These are phyloP conservation scores for Neophaeococcomyces mojaviensis DNA, from an alignment of 2,329 filamentous ascomycete genomes.

Conservation along the genomic window DNA sequence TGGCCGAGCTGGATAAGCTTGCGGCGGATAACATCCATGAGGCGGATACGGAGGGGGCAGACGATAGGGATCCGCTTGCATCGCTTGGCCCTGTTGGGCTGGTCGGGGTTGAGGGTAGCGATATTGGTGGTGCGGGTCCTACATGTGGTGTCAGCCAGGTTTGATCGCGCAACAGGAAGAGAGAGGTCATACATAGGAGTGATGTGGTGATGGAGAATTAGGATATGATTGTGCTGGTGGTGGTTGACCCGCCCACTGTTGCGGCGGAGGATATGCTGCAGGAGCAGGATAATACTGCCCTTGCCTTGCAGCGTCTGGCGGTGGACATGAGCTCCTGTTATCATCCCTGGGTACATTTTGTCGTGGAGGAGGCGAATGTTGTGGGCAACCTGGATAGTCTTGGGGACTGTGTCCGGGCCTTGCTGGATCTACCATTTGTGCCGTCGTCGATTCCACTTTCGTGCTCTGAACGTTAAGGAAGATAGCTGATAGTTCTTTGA, in stretches of 20 bases:
- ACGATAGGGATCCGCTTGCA: slow-evolving; percentile 33
- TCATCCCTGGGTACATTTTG: slow-evolving; percentile 7
- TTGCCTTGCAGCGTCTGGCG: slow-evolving; percentile 35
- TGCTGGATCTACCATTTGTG: slow-evolving; percentile 20
- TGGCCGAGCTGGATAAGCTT: slow-evolving; percentile 32
- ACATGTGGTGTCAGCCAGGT: slow-evolving; percentile 17
- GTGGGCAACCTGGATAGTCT: slow-evolving; percentile 17
- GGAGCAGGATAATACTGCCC: slow-evolving; percentile 37
- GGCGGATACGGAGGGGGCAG: slow-evolving; percentile 32
- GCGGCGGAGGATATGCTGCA: slow-evolving; percentile 27
- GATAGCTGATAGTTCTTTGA: slow-evolving; percentile 1
- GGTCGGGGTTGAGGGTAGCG: slow-evolving; percentile 30
- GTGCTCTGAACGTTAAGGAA: slow-evolving; percentile 13
- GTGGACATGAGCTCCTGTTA: slow-evolving; percentile 19
- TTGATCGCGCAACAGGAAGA: not conserved
- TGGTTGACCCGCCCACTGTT: slow-evolving; percentile 25
- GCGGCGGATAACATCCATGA: slow-evolving; percentile 32
- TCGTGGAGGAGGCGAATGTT: slow-evolving; percentile 19
- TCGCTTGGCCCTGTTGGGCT: slow-evolving; percentile 32
- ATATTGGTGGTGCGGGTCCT: slow-evolving; percentile 23
- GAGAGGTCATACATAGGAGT: slow-evolving; percentile 33
- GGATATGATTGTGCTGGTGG: slow-evolving; percentile 11
- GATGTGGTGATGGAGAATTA: slow-evolving; percentile 23
- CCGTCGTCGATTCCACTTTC: slow-evolving; percentile 17
- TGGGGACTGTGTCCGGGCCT: slow-evolving; percentile 21